Evolutionary conservation across 345 rosid genomes (phyloP), one percentile per base, ranked within the genome.

Genomic region (Hibiscus mutabilis): DNA sequence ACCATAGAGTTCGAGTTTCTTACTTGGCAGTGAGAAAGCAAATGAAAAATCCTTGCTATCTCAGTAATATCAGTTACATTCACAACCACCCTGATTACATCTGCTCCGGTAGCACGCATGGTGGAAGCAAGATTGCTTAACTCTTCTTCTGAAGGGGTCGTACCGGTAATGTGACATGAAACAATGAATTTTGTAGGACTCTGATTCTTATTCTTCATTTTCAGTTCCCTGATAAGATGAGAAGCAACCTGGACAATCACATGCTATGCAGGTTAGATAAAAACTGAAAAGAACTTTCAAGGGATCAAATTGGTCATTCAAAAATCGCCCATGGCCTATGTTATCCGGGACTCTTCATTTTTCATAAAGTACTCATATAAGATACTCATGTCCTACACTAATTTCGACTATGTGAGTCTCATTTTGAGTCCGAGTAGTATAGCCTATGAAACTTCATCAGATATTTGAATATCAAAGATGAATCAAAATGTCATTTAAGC

Each of bases 11-110:
- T 78, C 29, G 53, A 52, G 22, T 42, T 62, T 75, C 51, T 24
- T 78, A 86, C 89, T 82, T 80, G 79, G 49, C 74, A 69, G 40
- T 71, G 68, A 21, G 79, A 78, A 77, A 79, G 66, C 81, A 88
- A 51, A 64, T 76, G 65, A 71, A 88, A 84, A 49, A 80, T 76
- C 64, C 82, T 76, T 25, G 79, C 70, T 57, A 84, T 16, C 71
- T 86, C 89, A 4, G 89, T 81, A 63, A 88, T 86, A 74, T 82
- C 82, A 66, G 61, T 49, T 29, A 82, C 87, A 25, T 47, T 82
- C 11, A 76, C 77, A 46, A 79, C 86, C 42, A 84, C 22, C 69
- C 77, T 84, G 46, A 84, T 52, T 24, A 86, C 75, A 73, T 86
- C 86, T 47, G 89, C 88, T 58, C 81, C 81, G 29, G 82, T 78